Percentiles rank a stretch among this genome's conserved stretches.
phyloP scores from a whole-genome alignment of 1,284 basidiomycete species.

The Rhodotorula sp. region DNA sequence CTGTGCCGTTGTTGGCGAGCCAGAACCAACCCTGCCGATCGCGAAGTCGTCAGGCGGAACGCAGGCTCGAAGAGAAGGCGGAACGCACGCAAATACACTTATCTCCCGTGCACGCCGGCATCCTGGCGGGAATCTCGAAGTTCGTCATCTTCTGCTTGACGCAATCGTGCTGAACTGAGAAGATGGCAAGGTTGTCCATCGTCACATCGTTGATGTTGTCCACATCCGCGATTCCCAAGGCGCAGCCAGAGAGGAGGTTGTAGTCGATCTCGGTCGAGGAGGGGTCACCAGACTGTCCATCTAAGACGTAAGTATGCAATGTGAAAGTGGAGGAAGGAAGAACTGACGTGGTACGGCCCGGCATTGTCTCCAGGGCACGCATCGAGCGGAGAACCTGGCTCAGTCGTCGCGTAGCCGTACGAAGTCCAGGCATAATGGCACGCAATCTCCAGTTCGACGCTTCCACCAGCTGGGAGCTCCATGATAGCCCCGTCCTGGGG shows the following conservation, averaged over 20 bases:
- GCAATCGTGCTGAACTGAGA: slow-evolving; percentile 33
- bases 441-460: slow-evolving; percentile 25
- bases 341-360: slow-evolving; percentile 8
- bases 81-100: slow-evolving; percentile 32
- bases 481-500: slow-evolving; percentile 18
- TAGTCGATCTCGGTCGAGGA: slow-evolving; percentile 14
- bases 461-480: slow-evolving; percentile 31
- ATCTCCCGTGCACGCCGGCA: slow-evolving; percentile 32
- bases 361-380: slow-evolving; percentile 34
- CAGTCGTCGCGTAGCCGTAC: slow-evolving; percentile 25
- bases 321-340: neutral
- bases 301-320: neutral
- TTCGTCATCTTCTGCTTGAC: slow-evolving; percentile 24
- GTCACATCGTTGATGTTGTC: slow-evolving; percentile 34
- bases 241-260: slow-evolving; percentile 33
- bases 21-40: slow-evolving; percentile 19
- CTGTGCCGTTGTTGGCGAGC: slow-evolving; percentile 23
- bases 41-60: no score
- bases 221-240: slow-evolving; percentile 37
- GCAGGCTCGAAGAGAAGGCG: no score
- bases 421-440: slow-evolving; percentile 22
- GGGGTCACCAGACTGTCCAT: slow-evolving; percentile 25
- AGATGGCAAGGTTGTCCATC: slow-evolving; percentile 38
- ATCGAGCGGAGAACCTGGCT: slow-evolving; percentile 16
- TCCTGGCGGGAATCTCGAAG: slow-evolving; percentile 33